Conservation (phyloP, 768 basidiomycete species). For the Mycena filopes region DNA sequence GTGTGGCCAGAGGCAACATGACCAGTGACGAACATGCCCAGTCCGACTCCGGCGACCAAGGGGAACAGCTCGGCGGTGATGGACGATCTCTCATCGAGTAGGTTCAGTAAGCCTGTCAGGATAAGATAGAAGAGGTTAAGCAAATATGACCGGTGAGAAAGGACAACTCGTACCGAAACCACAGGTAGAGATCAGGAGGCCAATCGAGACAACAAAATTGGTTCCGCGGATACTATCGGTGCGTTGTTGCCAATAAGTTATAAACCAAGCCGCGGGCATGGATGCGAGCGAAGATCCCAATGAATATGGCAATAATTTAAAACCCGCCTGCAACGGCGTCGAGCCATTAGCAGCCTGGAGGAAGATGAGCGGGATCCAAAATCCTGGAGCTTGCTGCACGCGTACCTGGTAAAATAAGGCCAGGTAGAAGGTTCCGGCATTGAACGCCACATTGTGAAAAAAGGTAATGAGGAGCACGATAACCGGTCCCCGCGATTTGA, state of each 20-base stretch:
- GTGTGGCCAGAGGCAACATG: too few relatives aligned
- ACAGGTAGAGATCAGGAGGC: slow-evolving; percentile 70
- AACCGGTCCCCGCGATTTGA: slow-evolving; percentile 60
- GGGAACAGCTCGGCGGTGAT: slow-evolving; percentile 66
- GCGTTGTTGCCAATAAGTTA: slow-evolving; percentile 70
- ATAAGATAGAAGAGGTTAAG: slow-evolving; percentile 34
- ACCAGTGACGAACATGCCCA: slow-evolving; percentile 63
- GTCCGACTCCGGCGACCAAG: slow-evolving; percentile 77
- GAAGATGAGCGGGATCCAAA: slow-evolving; percentile 25
- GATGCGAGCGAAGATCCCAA: slow-evolving; percentile 87
- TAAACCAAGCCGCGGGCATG: slow-evolving; percentile 88
- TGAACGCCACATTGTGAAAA: slow-evolving; percentile 86
- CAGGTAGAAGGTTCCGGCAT: slow-evolving; percentile 87
- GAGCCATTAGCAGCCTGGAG: slow-evolving; percentile 74
- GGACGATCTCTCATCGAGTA: slow-evolving; percentile 65
- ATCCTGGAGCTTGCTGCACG: slow-evolving; percentile 26
- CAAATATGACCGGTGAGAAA: slow-evolving; percentile 26
- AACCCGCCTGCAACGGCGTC: slow-evolving; percentile 77
- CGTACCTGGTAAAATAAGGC: slow-evolving; percentile 84
- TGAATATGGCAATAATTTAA: slow-evolving; percentile 84
- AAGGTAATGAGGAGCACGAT: slow-evolving; percentile 75
- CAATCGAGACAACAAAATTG: slow-evolving; percentile 70
- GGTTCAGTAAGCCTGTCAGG: slow-evolving; percentile 69
- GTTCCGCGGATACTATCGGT: slow-evolving; percentile 70
- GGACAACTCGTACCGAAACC: slow-evolving; percentile 71